Percentiles rank a stretch among this genome's conserved stretches.
phyloP scores from a whole-genome alignment of 768 basidiomycete genomes.

The Hericium alpestre region DNA sequence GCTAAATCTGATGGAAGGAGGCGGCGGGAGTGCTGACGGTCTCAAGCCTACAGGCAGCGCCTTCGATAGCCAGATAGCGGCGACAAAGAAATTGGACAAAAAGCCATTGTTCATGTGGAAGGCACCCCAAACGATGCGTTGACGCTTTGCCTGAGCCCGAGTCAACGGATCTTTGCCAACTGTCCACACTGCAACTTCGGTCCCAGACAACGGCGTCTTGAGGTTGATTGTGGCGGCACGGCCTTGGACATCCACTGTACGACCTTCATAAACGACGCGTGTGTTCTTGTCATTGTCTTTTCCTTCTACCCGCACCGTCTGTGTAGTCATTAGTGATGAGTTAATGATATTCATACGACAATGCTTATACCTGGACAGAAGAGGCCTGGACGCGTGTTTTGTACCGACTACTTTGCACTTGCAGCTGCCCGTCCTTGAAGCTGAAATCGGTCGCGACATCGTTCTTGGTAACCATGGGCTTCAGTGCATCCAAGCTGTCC shows the following conservation, averaged over 20 bases:
- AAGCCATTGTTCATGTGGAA: slow-evolving; percentile 14
- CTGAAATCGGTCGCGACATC: slow-evolving; percentile 23
- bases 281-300: background rate
- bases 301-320: slow-evolving; percentile 12
- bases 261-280: slow-evolving; percentile 5
- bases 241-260: slow-evolving; percentile 22
- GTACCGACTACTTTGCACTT: slow-evolving; percentile 30
- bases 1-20: background rate
- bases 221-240: slow-evolving; percentile 26
- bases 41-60: background rate
- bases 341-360: no score
- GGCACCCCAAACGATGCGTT: slow-evolving; percentile 15
- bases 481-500: slow-evolving; percentile 35
- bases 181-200: slow-evolving; percentile 3
- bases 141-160: slow-evolving; percentile 12
- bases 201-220: background rate
- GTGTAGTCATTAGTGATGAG: background rate
- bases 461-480: slow-evolving; percentile 35
- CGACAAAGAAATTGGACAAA: slow-evolving; percentile 18
- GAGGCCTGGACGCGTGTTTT: slow-evolving; percentile 32
- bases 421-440: slow-evolving; percentile 20
- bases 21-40: background rate
- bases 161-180: slow-evolving; percentile 15
- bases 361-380: slow-evolving; percentile 26
- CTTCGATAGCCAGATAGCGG: slow-evolving; percentile 9